phyloP scores from a whole-genome alignment of 441 rosid genomes.

The Daphne laureola region DNA sequence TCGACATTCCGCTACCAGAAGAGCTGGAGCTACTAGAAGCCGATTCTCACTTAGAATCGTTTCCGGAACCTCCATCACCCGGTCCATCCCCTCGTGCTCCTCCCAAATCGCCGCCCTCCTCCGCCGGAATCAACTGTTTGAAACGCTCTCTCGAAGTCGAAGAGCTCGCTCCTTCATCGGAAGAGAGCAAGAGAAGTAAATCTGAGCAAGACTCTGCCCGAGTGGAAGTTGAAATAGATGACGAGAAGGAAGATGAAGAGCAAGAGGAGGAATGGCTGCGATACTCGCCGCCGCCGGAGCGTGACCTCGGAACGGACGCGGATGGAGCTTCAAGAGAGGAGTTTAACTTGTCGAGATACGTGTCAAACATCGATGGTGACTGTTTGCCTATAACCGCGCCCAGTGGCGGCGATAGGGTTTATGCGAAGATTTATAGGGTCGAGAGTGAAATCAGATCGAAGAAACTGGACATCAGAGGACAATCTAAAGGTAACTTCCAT shows the following conservation, averaged over 20 bases:
- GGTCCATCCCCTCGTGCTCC: slow-evolving; percentile 17
- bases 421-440: slow-evolving; percentile 57
- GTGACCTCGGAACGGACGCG: slow-evolving; percentile 15
- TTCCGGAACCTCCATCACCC: slow-evolving; percentile 30
- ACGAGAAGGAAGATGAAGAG: slow-evolving; percentile 17
- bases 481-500: slow-evolving; percentile 36
- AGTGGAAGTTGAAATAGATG: slow-evolving; percentile 6
- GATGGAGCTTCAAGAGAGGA: slow-evolving; percentile 32
- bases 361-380: slow-evolving; percentile 76
- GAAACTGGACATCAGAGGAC: slow-evolving; percentile 36
- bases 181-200: slow-evolving; percentile 55
- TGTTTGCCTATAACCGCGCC: slow-evolving; percentile 84
- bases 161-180: slow-evolving; percentile 16
- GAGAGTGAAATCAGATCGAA: slow-evolving; percentile 31
- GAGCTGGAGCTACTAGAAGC: slow-evolving; percentile 95
- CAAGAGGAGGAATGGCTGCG: slow-evolving; percentile 70
- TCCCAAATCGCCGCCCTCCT: slow-evolving; percentile 18
- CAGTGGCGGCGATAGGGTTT: slow-evolving; percentile 77
- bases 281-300: slow-evolving; percentile 36
- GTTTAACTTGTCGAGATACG: slow-evolving; percentile 51
- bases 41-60: slow-evolving; percentile 31
- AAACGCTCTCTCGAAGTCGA: slow-evolving; percentile 43
- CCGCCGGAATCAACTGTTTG: slow-evolving; percentile 18
- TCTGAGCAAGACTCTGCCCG: slow-evolving; percentile 10
- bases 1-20: slow-evolving; percentile 73